phyloP scores from a whole-genome alignment of 164 flowering plant genomes.

The Chloranthus sessilifolius region DNA sequence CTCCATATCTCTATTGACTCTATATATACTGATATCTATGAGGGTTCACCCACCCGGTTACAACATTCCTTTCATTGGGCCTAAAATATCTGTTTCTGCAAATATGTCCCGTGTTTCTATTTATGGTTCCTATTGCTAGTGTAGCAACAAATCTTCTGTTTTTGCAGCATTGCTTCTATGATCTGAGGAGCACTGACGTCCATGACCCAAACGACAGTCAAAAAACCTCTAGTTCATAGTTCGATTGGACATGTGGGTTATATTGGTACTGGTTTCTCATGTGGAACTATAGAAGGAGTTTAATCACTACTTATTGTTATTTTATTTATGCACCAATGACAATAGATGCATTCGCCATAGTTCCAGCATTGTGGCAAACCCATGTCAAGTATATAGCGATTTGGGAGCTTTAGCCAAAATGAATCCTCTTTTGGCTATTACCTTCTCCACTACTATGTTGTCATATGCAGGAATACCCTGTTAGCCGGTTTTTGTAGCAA shows the following conservation, averaged over 20 bases:
- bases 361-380: not conserved
- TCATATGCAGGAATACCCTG: not conserved
- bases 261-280: not conserved
- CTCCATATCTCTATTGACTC: slow-evolving; percentile 1
- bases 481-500: not conserved
- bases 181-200: not conserved
- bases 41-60: slow-evolving; percentile 9
- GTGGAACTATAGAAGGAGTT: not conserved
- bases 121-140: not conserved
- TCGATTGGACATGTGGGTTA: too few species aligned
- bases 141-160: not conserved
- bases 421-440: slow-evolving; percentile 1
- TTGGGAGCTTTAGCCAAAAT: not conserved
- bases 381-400: not conserved
- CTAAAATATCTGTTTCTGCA: not conserved
- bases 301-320: not conserved
- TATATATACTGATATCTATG: slow-evolving; percentile 4
- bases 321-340: not conserved
- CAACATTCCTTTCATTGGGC: slow-evolving; percentile 10
- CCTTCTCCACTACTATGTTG: not conserved
- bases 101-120: not conserved
- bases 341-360: slow-evolving; percentile 2
- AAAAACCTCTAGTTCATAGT: not conserved
- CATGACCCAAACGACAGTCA: not conserved
- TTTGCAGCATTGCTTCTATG: not conserved